These are phyloP conservation scores for Colletotrichum magnum DNA, from an alignment of 2,329 filamentous ascomycete species.

Conservation along the genomic window DNA sequence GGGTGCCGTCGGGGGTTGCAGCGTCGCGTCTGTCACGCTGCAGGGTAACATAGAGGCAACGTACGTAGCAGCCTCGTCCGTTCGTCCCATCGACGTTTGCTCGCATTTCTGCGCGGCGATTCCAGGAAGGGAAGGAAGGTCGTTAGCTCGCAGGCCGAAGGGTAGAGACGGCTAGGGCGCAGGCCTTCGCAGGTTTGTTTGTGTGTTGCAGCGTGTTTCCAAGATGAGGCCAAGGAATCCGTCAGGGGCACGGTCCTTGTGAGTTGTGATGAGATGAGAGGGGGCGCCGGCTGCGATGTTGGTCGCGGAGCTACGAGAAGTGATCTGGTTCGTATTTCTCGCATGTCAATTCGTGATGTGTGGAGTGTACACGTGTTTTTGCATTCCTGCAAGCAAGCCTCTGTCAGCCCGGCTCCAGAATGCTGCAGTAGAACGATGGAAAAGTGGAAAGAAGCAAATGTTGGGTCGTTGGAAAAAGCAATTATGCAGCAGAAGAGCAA, in stretches of 20 bases:
- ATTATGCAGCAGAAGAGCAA: background rate
- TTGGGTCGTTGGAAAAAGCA: conserved; percentile 2
- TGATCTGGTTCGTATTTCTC: background rate
- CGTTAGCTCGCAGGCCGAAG: background rate
- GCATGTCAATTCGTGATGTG: background rate
- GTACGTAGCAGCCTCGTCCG: background rate
- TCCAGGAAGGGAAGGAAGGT: conserved; percentile 21
- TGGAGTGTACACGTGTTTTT: conserved; percentile 10
- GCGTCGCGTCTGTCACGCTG: conserved; percentile 6
- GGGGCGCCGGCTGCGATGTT: too few species aligned
- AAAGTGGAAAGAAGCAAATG: conserved; percentile 10
- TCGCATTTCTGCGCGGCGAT: background rate
- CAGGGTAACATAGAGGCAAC: background rate
- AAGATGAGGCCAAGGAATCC: conserved; percentile 28
- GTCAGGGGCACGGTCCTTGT: conserved; percentile 6
- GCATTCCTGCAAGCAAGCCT: conserved; percentile 18
- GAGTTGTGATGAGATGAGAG: conserved; percentile 20
- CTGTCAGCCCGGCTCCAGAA: background rate
- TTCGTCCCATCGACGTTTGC: conserved; percentile 13
- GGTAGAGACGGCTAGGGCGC: background rate
- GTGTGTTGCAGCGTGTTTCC: conserved; percentile 17
- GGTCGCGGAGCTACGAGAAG: too few species aligned
- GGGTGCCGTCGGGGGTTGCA: background rate
- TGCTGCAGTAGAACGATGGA: conserved; percentile 15
- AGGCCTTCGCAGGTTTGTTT: background rate